Evolutionary conservation across 768 basidiomycete species (phyloP), one percentile per base, ranked within the genome.

Genomic region (Epithele typhae): DNA sequence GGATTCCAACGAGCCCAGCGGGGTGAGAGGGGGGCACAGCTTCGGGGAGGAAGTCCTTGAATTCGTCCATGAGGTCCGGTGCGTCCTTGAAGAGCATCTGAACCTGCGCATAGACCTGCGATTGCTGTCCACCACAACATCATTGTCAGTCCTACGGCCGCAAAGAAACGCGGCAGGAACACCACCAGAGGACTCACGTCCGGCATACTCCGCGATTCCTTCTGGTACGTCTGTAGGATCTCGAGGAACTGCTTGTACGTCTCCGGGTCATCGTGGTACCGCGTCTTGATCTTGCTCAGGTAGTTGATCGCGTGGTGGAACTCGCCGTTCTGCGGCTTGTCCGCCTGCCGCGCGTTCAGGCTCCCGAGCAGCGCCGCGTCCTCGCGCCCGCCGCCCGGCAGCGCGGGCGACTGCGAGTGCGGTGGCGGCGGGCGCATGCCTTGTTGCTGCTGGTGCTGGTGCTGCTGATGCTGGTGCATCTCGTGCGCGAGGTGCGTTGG

Each of bases 221-320:
- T 89, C 60, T 90, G 87, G 68, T 91, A 90, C 36, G 84, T 79
- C 67, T 92, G 90, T 51, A 92, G 68, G 38, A 92, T 88, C 68
- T 92, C 90, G 56, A 92, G 68, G 60, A 92, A 92, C 59, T 87
- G 83, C 65, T 91, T 91, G 68, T 92, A 92, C 25, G 87, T 93
- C 58, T 92, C 91, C n/a, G 87, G 82, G 49, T 96, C 92, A 54
- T 87, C 82, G 10, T 79, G 68, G 65, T 86, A 98, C 18, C 93
- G 83, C 15, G 82, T 83, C 69, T 98, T 98, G 73, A 99, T 98
- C 73, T 94, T 95, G 78, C 96, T 97, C 58, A 99, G 83, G 64
- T 94, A 99, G 58, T 92, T 83, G 53, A 98, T 98, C 12, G 96
- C 96, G 59, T 95, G 86, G 64, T 87, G 85, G 70, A 92, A 96